phyloP scores from a whole-genome alignment of 2,329 filamentous ascomycete genomes.

The Mollisia scopiformis region DNA sequence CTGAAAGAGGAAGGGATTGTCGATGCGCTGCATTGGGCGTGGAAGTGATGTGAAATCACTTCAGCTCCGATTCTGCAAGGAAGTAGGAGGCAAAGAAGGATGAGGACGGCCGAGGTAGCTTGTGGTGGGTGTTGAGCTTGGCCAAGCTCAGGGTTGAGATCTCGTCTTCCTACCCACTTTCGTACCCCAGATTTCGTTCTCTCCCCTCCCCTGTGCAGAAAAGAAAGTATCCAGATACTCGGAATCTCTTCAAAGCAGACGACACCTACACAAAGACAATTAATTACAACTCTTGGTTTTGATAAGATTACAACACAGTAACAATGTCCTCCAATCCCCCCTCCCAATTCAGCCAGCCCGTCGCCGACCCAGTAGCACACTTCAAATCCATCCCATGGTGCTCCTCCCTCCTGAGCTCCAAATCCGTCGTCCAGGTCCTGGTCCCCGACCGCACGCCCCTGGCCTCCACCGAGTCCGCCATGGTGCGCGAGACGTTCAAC shows the following conservation, averaged over 20 bases:
- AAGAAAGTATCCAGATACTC: neutral
- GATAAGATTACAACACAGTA: neutral
- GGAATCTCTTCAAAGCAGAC: neutral
- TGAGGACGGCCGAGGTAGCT: neutral
- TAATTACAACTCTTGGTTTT: neutral
- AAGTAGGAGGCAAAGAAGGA: neutral
- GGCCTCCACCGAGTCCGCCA: slow-evolving; percentile 30
- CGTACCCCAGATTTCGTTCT: neutral
- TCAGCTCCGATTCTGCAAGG: neutral
- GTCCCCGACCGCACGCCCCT: slow-evolving; percentile 33
- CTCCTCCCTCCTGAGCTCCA: slow-evolving; percentile 27
- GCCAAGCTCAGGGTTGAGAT: neutral
- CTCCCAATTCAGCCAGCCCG: slow-evolving; percentile 26
- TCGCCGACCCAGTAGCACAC: slow-evolving; percentile 32
- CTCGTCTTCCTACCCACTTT: neutral
- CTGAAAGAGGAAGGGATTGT: neutral
- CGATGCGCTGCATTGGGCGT: neutral
- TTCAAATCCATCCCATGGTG: slow-evolving; percentile 37
- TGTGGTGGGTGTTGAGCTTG: neutral
- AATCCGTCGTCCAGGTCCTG: slow-evolving; percentile 23
- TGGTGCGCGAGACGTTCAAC: slow-evolving; percentile 35
- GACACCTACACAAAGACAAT: neutral
- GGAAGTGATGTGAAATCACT: neutral
- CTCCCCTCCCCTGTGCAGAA: neutral
- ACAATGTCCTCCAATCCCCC: slow-evolving; percentile 4